Evolutionary conservation across 805 yeast species (phyloP), one percentile per base, ranked within the genome.

Genomic region (Yarrowia bubula): DNA sequence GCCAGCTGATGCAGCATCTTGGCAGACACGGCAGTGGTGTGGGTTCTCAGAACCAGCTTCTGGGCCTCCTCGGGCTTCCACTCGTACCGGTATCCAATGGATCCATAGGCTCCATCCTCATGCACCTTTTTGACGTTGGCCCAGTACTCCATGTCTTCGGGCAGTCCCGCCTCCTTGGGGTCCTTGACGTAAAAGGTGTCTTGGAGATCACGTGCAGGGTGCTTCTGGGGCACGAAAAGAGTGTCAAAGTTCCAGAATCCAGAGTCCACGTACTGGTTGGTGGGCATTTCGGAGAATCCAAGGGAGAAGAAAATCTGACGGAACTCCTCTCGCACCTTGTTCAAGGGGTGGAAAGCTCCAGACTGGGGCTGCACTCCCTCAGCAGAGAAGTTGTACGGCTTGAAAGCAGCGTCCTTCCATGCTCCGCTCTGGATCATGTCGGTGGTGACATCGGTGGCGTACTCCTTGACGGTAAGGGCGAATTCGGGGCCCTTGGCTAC

Each of bases 201-300:
- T 79, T 95, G 99, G 76, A 95, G 83, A 76, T 95, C 99, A 81
- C 99, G 88, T 58, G 99, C 99, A 15, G 99, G 99, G 80, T 95
- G 99, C 80, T 95, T 98, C 80, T 95, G 99, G 65, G 99, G 99
- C 65, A 95, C 99, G 73, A 80, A 95, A 73, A 95, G 83, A 3
- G 99, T 86, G 77, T 95, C 99, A 75, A 95, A 95, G 79, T 95
- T 95, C 99, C 99, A 95, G 86, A 95, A 95, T 4, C 98, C 98
- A 15, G 95, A 85, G 75, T 95, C 99, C 63, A 95, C 99, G 76
- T 92, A 95, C 77, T 93, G 97, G 77, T 93, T 93, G 31, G 99
- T 88, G 67, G 99, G 97, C 99, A 95, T 95, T 80, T 95, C 99
- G 33, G 95, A 86, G 86, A 95, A 95, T 8, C 99, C 99, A 92